Evolutionary conservation across 2,329 filamentous ascomycete species (phyloP), one percentile per base, ranked within the genome.

Genomic region (Paradendryphiella salina): DNA sequence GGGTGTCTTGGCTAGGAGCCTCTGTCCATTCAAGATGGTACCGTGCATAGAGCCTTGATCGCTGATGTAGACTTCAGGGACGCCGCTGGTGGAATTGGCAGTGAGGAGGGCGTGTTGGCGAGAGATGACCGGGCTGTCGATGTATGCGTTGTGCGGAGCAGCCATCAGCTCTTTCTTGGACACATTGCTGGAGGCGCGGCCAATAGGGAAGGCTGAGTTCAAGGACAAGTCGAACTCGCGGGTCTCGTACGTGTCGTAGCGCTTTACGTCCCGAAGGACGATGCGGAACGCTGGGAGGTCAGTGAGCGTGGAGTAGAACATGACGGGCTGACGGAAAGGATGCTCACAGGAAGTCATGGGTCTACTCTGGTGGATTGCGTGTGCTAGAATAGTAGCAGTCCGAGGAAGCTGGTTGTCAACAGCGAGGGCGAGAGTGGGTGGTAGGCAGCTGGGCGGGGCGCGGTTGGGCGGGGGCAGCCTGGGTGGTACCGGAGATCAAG

Each of bases 41-140:
- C 84, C 84, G 64, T 87, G 84, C 77, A 85, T 84, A 7, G 83
- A 86, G 28, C 76, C 77, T 14, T 74, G 73, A 61, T 87, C 84
- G 51, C 70, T 73, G 52, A 87, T 73, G 43, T 73, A 78, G 37
- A 84, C 69, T 7, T 52, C 53, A 20, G 66, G 60, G 9, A 40
- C 31, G 21, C 61, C 59, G 28, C 44, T 42, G 45, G 23, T 38
- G 9, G 54, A 39, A 41, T 64, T 59, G 34, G 59, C 59, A 2
- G 63, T 68, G 31, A 77, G 58, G 44, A 80, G 72, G 13, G 87
- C 88, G 71, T 90, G 87, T 9, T 82, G 69, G 36, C 87, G 79
- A 18, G 86, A 89, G 77, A 90, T 86, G 29, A 90, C 86, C 0
- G 86, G 83, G 49, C 83, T 87, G 57, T 89, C 82, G 51, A 89